phyloP scores from a whole-genome alignment of 179 eudicot species.

The Sideroxylon spinosum region DNA sequence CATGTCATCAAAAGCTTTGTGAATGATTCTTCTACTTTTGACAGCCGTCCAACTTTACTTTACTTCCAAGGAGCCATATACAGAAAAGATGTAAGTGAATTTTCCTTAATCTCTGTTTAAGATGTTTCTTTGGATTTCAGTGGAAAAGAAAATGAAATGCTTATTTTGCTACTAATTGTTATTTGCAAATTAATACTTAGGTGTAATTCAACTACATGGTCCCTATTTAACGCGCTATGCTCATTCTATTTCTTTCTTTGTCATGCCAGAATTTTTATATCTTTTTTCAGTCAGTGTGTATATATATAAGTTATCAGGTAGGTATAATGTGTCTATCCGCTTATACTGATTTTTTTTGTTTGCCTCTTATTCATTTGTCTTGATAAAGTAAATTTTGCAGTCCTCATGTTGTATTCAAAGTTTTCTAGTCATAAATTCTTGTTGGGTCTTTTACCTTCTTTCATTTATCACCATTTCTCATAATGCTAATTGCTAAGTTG shows the following conservation, averaged over 20 bases:
- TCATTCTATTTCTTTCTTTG: neutral
- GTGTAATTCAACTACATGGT: neutral
- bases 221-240: neutral
- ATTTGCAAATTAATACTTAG: neutral
- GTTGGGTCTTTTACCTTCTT: neutral
- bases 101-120: neutral
- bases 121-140: neutral
- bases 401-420: neutral
- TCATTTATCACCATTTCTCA: neutral
- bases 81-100: conserved; percentile 71
- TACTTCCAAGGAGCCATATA: conserved; percentile 92
- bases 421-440: conserved; percentile 8
- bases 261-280: neutral
- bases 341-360: conserved; percentile 1
- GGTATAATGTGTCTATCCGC: too few relatives aligned
- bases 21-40: conserved; percentile 63
- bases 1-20: conserved; percentile 55
- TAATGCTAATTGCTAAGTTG: conserved; percentile 8
- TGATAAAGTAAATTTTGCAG: neutral
- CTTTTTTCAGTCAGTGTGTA: too few relatives aligned
- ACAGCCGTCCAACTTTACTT: conserved; percentile 66
- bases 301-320: too few relatives aligned
- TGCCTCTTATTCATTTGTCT: neutral
- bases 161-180: neutral
- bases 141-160: neutral